Evolutionary conservation across 768 basidiomycete species (phyloP).

Genomic region (Daedalea quercina): DNA sequence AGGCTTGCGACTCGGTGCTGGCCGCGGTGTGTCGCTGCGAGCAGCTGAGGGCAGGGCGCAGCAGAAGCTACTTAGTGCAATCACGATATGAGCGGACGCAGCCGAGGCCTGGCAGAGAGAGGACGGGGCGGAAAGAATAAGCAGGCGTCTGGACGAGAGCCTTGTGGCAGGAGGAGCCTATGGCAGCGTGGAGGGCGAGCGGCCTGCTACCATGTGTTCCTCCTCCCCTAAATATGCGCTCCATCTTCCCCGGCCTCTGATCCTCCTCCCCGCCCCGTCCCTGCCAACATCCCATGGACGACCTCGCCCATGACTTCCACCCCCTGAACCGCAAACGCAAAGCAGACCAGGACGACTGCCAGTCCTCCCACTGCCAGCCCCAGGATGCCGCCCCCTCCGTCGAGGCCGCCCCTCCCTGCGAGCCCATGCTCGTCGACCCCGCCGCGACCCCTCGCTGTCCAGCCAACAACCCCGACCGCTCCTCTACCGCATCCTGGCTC

Average conservation of each 20-base stretch:
- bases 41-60: not conserved
- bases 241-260: conserved; percentile 16
- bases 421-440: conserved; percentile 31
- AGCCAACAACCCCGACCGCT: conserved; percentile 32
- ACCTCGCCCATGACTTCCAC: conserved; percentile 44
- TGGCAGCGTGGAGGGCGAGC: conserved; percentile 19
- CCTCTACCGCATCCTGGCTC: conserved; percentile 29
- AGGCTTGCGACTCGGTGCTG: not conserved
- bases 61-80: not conserved
- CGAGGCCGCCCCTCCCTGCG: conserved; percentile 17
- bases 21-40: not conserved
- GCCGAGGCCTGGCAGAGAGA: not conserved
- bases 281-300: conserved; percentile 42
- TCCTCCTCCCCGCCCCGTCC: conserved; percentile 24
- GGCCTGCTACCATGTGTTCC: conserved; percentile 29
- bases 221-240: conserved; percentile 30
- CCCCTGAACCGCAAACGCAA: conserved; percentile 62
- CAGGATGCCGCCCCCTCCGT: conserved; percentile 10
- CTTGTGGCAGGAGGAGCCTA: conserved; percentile 4
- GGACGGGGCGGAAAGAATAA: conserved; percentile 3
- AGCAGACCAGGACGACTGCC: conserved; percentile 42
- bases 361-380: conserved; percentile 18
- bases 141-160: conserved; percentile 2
- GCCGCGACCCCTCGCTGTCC: conserved; percentile 23
- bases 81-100: not conserved